phyloP scores from a whole-genome alignment of 805 yeast species.

The Komagataella pseudopastoris region DNA sequence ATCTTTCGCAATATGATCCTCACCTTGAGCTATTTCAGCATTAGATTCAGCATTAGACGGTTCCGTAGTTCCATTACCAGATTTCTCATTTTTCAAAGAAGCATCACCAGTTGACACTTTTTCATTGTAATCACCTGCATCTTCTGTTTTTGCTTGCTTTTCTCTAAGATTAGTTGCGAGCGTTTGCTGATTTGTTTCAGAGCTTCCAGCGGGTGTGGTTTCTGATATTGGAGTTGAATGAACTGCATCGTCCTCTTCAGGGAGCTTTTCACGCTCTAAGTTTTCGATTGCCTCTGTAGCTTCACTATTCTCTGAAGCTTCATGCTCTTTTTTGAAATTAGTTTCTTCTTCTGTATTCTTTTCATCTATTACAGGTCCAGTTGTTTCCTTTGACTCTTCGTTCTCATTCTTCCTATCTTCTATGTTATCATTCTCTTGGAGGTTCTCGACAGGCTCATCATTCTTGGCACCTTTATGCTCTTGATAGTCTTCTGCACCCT shows the following conservation, averaged over 20 bases:
- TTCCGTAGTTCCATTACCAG: background rate
- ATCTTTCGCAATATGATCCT: background rate
- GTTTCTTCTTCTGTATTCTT: constrained; percentile 1
- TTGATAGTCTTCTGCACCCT: constrained; percentile 5
- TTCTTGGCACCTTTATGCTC: constrained; percentile 4
- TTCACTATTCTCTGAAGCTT: constrained; percentile 2
- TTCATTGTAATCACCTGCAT: background rate
- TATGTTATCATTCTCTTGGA: constrained; percentile 3
- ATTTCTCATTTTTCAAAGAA: background rate
- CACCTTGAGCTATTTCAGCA: background rate
- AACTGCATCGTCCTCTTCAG: constrained; percentile 2
- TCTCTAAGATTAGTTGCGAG: background rate
- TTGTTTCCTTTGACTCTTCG: background rate
- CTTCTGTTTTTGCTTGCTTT: constrained; percentile 1
- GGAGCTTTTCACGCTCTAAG: constrained; percentile 1
- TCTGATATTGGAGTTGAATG: constrained; percentile 10
- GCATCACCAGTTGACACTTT: background rate
- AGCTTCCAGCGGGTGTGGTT: constrained; percentile 6
- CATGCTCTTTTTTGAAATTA: constrained; percentile 3
- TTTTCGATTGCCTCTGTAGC: constrained; percentile 1
- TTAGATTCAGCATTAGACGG: background rate
- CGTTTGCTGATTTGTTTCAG: constrained; percentile 3
- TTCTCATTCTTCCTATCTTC: constrained; percentile 4
- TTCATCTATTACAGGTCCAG: background rate
- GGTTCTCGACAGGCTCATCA: constrained; percentile 3